phyloP scores from a whole-genome alignment of 345 rosid species.

The Arabidopsis arenosa region DNA sequence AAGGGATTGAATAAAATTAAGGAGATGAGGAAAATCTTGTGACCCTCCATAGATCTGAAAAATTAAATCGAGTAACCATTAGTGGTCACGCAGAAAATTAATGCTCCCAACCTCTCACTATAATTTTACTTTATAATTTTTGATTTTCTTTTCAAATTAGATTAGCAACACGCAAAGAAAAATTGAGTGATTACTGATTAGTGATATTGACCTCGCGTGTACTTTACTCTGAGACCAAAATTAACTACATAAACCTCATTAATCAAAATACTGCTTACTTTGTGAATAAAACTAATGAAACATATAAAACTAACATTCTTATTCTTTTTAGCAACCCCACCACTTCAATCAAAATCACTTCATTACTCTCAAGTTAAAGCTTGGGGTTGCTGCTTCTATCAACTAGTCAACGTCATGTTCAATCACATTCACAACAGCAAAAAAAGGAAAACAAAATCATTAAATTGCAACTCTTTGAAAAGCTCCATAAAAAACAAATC shows the following conservation, averaged over 20 bases:
- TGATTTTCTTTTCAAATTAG: neutral
- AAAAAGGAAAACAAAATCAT: neutral
- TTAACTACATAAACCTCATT: slow-evolving; percentile 3
- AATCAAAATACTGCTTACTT: slow-evolving; percentile 13
- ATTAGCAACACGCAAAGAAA: neutral
- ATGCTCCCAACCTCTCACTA: slow-evolving; percentile 29
- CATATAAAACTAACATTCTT: neutral
- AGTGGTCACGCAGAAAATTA: slow-evolving; percentile 33
- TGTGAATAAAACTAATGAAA: slow-evolving; percentile 25
- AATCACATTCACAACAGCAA: slow-evolving; percentile 10
- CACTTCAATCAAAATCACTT: slow-evolving; percentile 33
- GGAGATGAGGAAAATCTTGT: slow-evolving; percentile 28
- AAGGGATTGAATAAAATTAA: slow-evolving; percentile 16
- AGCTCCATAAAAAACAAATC: neutral
- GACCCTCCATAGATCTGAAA: slow-evolving; percentile 24
- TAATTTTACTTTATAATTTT: neutral
- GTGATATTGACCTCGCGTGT: slow-evolving; percentile 9
- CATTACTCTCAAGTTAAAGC: slow-evolving; percentile 12
- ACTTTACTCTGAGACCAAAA: slow-evolving; percentile 19
- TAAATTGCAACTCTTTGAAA: neutral
- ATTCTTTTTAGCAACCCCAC: slow-evolving; percentile 6
- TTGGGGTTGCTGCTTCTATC: neutral
- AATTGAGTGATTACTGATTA: slow-evolving; percentile 3
- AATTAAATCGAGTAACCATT: slow-evolving; percentile 22
- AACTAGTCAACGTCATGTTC: slow-evolving; percentile 9